Evolutionary conservation across 208 protist species (phyloP).

Genomic region (Phytomonas serpens): DNA sequence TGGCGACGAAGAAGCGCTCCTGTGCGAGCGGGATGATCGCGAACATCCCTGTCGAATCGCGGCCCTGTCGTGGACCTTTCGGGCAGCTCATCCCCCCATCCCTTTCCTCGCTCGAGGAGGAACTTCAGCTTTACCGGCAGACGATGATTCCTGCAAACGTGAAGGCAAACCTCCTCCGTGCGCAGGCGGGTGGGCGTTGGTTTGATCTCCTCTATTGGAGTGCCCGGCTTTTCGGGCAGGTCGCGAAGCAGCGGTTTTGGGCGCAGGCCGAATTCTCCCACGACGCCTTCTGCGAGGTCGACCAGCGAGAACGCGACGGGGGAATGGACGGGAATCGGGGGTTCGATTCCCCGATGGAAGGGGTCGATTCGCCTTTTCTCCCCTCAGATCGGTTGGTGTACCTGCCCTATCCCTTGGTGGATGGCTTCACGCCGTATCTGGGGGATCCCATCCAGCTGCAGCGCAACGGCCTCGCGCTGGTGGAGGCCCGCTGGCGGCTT

Average conservation of each 20-base stretch:
- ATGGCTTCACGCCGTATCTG: slow-evolving; percentile 40
- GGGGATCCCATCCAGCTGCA: slow-evolving; percentile 21
- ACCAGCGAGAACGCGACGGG: too few relatives aligned
- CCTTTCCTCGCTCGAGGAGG: slow-evolving; percentile 39
- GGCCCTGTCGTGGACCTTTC: slow-evolving; percentile 70
- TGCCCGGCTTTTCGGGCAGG: slow-evolving; percentile 47
- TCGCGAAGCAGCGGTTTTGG: slow-evolving; percentile 43
- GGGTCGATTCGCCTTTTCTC: too few relatives aligned
- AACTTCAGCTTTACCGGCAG: slow-evolving; percentile 62
- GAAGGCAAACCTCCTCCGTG: not conserved
- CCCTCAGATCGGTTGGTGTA: not conserved
- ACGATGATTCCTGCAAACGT: slow-evolving; percentile 58
- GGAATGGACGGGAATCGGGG: too few relatives aligned
- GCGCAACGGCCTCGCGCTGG: slow-evolving; percentile 40
- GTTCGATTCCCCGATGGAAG: too few relatives aligned
- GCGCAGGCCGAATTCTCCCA: too few relatives aligned
- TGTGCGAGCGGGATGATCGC: slow-evolving; percentile 36
- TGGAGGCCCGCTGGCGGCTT: slow-evolving; percentile 25
- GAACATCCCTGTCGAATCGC: slow-evolving; percentile 16
- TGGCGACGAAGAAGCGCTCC: not conserved
- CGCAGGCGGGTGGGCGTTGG: not conserved
- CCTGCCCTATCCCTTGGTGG: slow-evolving; percentile 26
- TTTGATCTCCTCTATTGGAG: not conserved
- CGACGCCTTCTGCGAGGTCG: not conserved
- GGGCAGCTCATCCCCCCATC: slow-evolving; percentile 55